Evolutionary conservation across 768 basidiomycete species (phyloP).

Genomic region (Antrodiella citrinella): DNA sequence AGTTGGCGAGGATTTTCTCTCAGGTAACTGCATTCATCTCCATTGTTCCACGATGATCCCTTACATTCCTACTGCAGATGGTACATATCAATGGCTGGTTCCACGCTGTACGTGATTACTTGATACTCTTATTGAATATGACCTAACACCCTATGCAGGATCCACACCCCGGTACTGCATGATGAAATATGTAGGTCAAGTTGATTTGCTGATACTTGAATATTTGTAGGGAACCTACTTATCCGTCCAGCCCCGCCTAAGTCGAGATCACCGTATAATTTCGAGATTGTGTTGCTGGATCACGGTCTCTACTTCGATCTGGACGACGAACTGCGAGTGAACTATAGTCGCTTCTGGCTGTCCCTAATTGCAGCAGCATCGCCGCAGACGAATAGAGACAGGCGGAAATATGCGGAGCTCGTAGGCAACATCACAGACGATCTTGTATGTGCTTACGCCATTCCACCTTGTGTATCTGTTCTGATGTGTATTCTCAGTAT

Average conservation of each 20-base stretch:
- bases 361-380: slow-evolving; percentile 74
- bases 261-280: slow-evolving; percentile 83
- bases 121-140: not conserved
- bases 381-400: slow-evolving; percentile 50
- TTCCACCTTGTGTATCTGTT: not conserved
- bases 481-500: slow-evolving; percentile 45
- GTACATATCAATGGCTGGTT: slow-evolving; percentile 93
- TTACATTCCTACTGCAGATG: slow-evolving; percentile 45
- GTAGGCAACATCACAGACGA: slow-evolving; percentile 90
- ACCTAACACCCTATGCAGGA: slow-evolving; percentile 38
- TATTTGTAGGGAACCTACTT: slow-evolving; percentile 70
- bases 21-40: not conserved
- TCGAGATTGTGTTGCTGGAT: slow-evolving; percentile 92
- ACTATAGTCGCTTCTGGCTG: slow-evolving; percentile 87
- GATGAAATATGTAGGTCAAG: not conserved
- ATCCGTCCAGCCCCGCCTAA: slow-evolving; percentile 62
- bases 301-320: slow-evolving; percentile 94
- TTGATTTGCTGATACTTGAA: not conserved
- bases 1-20: slow-evolving; percentile 84
- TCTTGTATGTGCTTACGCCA: slow-evolving; percentile 43
- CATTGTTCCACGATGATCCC: not conserved
- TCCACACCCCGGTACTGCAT: slow-evolving; percentile 65
- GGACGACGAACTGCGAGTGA: slow-evolving; percentile 67
- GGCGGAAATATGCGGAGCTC: slow-evolving; percentile 80
- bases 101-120: slow-evolving; percentile 50